Percentiles rank a stretch among this genome's conserved stretches.
phyloP scores from a whole-genome alignment of 2,329 filamentous ascomycete species.

The Byssochlamys sp. region DNA sequence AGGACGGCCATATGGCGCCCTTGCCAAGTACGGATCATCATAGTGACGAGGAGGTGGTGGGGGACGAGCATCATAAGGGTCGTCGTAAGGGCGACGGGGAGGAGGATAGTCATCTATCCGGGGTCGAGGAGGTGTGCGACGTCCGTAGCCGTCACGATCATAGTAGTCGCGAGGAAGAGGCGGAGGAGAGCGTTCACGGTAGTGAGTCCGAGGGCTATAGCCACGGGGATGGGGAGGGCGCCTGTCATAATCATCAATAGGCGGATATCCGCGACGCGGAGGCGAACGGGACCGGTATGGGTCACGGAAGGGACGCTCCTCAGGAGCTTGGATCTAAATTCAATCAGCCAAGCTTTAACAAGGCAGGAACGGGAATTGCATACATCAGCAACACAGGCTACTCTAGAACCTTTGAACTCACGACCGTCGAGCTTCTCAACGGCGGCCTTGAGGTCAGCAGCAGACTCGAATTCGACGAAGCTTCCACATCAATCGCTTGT shows the following conservation, averaged over 20 bases:
- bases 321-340: conserved; percentile 54
- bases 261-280: conserved; percentile 57
- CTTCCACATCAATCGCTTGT: conserved; percentile 41
- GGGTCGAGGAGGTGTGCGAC: conserved; percentile 70
- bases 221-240: conserved; percentile 67
- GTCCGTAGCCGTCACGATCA: conserved; percentile 64
- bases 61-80: conserved; percentile 47
- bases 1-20: conserved; percentile 44
- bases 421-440: conserved; percentile 88
- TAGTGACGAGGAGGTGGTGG: conserved; percentile 46
- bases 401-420: conserved; percentile 83
- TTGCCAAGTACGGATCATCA: conserved; percentile 52
- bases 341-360: conserved; percentile 17
- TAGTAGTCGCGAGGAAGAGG: conserved; percentile 71
- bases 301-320: conserved; percentile 62
- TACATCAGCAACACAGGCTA: conserved; percentile 83
- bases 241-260: conserved; percentile 71
- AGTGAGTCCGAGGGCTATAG: conserved; percentile 76
- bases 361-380: conserved; percentile 24
- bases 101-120: conserved; percentile 67
- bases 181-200: conserved; percentile 74
- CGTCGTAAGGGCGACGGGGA: conserved; percentile 49
- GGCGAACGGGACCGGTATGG: conserved; percentile 73
- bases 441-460: conserved; percentile 75
- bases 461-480: conserved; percentile 96